Evolutionary conservation across 1,284 basidiomycete species (phyloP).

Genomic region (Ustilago nuda): DNA sequence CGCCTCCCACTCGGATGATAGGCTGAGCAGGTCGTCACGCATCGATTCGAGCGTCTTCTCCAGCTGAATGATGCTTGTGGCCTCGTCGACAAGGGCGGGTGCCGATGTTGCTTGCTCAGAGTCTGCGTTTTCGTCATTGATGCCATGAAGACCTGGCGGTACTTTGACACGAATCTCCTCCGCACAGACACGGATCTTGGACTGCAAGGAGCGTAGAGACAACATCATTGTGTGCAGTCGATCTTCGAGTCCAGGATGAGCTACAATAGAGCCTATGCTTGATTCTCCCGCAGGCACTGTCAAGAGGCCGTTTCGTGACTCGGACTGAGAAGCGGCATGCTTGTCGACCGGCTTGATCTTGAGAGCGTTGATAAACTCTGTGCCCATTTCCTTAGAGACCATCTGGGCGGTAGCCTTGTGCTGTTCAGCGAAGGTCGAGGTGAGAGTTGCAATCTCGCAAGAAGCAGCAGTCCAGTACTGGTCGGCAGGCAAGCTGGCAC

Average conservation of each 20-base stretch:
- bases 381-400: conserved; percentile 34
- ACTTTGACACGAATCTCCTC: conserved; percentile 57
- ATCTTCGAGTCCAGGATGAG: conserved; percentile 58
- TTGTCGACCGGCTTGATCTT: conserved; percentile 6
- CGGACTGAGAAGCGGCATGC: neutral
- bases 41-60: conserved; percentile 58
- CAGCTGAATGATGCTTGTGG: conserved; percentile 20
- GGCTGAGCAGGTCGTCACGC: conserved; percentile 58
- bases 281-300: conserved; percentile 10
- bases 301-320: conserved; percentile 16
- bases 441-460: conserved; percentile 10
- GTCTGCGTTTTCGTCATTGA: neutral
- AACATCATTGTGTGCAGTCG: conserved; percentile 58
- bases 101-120: neutral
- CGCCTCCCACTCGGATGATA: conserved; percentile 66
- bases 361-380: conserved; percentile 5
- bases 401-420: conserved; percentile 7
- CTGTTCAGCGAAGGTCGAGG: conserved; percentile 4
- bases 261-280: neutral
- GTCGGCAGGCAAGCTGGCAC: conserved; percentile 23
- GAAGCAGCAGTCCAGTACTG: conserved; percentile 35
- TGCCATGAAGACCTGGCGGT: conserved; percentile 56
- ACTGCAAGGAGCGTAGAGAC: conserved; percentile 65
- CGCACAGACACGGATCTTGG: conserved; percentile 64
- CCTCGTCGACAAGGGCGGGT: conserved; percentile 8